phyloP scores from a whole-genome alignment of 2,329 filamentous ascomycete species.

The Alternaria triticimaculans region DNA sequence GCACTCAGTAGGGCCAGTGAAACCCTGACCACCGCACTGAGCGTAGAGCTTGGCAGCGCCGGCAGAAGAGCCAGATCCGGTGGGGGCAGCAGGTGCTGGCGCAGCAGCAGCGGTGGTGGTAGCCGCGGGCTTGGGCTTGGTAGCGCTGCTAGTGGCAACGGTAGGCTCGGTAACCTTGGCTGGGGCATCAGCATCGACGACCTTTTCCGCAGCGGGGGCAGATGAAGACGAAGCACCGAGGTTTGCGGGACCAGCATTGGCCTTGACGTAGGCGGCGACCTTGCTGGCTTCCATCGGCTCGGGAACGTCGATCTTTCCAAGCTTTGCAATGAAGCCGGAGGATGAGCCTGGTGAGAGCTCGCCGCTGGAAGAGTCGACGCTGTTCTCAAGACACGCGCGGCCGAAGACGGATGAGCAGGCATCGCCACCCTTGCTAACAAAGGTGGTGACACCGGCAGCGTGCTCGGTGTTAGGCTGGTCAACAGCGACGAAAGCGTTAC shows the following conservation, averaged over 20 bases:
- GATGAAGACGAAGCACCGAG: constrained; percentile 14
- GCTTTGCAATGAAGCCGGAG: constrained; percentile 18
- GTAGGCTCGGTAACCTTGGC: neutral
- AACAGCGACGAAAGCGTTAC: constrained; percentile 55
- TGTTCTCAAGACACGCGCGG: constrained; percentile 26
- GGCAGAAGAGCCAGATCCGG: neutral
- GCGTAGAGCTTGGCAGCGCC: constrained; percentile 21
- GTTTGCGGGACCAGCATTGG: constrained; percentile 26
- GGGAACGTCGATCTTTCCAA: constrained; percentile 20
- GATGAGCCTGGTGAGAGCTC: constrained; percentile 19
- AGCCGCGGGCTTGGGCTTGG: neutral
- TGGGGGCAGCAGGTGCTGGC: neutral
- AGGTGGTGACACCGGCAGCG: constrained; percentile 34
- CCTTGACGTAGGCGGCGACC: constrained; percentile 30
- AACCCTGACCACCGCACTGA: constrained; percentile 54
- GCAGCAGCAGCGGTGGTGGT: neutral
- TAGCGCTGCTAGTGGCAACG: neutral
- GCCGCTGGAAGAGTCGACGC: constrained; percentile 27
- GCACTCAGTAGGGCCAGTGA: constrained; percentile 47
- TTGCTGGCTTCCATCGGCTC: constrained; percentile 19
- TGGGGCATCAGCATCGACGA: neutral
- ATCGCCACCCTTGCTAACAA: constrained; percentile 36
- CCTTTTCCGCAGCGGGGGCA: neutral
- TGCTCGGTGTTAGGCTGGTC: constrained; percentile 48
- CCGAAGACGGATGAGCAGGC: constrained; percentile 25